Conservation (phyloP, 2,329 filamentous ascomycete genomes). For the Monosporascus sp. region DNA sequence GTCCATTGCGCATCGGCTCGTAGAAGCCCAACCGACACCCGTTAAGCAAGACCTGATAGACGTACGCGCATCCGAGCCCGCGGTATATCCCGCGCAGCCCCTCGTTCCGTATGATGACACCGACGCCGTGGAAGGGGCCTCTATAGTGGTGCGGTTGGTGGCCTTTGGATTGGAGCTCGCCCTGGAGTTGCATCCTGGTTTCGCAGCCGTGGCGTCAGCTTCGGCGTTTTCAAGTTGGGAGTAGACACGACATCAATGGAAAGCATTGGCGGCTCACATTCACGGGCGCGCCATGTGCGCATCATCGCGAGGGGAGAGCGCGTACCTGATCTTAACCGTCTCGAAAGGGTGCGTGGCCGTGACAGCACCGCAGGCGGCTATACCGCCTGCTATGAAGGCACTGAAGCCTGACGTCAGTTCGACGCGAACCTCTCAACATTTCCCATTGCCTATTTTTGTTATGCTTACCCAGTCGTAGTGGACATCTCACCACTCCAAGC, state of each 20-base stretch:
- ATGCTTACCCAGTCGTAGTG: constrained; percentile 24
- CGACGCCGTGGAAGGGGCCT: constrained; percentile 85
- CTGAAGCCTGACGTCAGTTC: constrained; percentile 34
- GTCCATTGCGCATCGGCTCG: constrained; percentile 75
- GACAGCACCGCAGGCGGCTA: constrained; percentile 94
- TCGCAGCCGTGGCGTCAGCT: constrained; percentile 6
- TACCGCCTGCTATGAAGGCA: constrained; percentile 91
- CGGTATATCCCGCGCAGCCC: constrained; percentile 80
- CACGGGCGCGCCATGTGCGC: no score
- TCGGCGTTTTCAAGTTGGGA: no score
- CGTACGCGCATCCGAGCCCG: constrained; percentile 85
- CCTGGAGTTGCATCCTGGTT: constrained; percentile 83
- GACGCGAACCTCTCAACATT: background rate
- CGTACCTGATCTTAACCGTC: constrained; percentile 94
- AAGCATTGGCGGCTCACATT: no score
- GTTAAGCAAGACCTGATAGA: constrained; percentile 95
- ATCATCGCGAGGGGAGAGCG: constrained; percentile 4
- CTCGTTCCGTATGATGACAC: constrained; percentile 86
- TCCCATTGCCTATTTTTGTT: background rate
- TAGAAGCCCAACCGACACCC: constrained; percentile 97
- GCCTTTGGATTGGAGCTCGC: constrained; percentile 83
- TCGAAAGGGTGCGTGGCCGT: constrained; percentile 98
- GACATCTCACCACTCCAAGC: background rate
- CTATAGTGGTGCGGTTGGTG: constrained; percentile 84
- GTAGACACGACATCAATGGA: no score